Conservation (phyloP, 2,329 filamentous ascomycete genomes). For the Plectosphaerella plurivora region DNA sequence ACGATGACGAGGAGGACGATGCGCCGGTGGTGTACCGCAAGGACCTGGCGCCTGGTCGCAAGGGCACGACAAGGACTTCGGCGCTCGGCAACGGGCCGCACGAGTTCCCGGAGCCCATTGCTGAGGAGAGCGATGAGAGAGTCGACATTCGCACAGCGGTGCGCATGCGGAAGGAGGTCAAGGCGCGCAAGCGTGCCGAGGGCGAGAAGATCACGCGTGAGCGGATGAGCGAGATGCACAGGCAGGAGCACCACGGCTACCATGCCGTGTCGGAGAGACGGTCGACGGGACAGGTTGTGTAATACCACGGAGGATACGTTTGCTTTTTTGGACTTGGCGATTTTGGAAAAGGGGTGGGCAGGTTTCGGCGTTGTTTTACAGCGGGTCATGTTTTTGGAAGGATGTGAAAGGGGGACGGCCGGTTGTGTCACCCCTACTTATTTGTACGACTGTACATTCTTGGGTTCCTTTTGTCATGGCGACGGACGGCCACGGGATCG, state of each 20-base stretch:
- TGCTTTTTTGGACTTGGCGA: too few relatives aligned
- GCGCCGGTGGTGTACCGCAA: not conserved
- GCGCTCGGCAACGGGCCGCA: conserved; percentile 10
- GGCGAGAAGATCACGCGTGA: conserved; percentile 1
- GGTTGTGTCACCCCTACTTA: too few relatives aligned
- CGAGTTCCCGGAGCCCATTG: conserved; percentile 2
- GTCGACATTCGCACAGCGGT: conserved; percentile 21
- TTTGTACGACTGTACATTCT: too few relatives aligned
- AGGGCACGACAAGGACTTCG: conserved; percentile 10
- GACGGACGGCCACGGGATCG: too few relatives aligned
- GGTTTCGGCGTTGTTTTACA: too few relatives aligned
- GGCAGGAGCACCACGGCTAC: not conserved
- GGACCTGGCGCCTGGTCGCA: conserved; percentile 6
- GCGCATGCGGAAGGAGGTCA: conserved; percentile 24
- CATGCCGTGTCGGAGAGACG: too few relatives aligned
- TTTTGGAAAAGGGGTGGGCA: too few relatives aligned
- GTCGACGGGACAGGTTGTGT: too few relatives aligned
- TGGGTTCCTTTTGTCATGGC: too few relatives aligned
- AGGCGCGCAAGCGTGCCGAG: conserved; percentile 18
- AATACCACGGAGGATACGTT: too few relatives aligned
- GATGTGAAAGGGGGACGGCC: too few relatives aligned
- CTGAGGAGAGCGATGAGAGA: conserved; percentile 13
- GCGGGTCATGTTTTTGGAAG: too few relatives aligned
- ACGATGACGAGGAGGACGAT: conserved; percentile 5
- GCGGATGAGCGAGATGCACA: not conserved